Evolutionary conservation across 116 monocot genomes (phyloP), one percentile per base, ranked within the genome.

Genomic region (Cymodocea nodosa): DNA sequence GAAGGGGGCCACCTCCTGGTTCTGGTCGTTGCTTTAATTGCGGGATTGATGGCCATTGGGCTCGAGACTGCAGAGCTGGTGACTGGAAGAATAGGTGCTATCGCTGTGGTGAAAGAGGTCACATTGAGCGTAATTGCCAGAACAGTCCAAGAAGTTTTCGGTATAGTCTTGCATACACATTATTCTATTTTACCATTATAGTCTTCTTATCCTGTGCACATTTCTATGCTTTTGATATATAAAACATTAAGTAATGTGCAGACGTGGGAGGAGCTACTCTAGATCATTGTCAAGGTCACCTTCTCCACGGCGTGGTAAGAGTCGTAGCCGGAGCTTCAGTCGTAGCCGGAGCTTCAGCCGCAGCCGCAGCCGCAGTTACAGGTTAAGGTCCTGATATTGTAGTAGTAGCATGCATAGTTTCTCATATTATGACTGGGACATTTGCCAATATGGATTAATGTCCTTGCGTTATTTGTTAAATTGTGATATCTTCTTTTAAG

Each of bases 81-180:
- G 97, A 98, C 69, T 98, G 97, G 97, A 98, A 91, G 70, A 91
- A 91, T 78, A 91, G 82, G 67, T 98, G 97, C 61, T 98, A 98
- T 76, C 88, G 91, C 9, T 98, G 97, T 79, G 97, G 97, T 23
- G 97, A 84, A 58, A 83, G 97, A 67, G 97, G 91, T 50, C 89
- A 98, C 66, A 91, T 98, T 56, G 97, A 98, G 74, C 83, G 84
- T 56, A 88, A 89, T 63, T 98, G 97, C 59, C 87, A 91, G 71
- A 98, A 98, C 63, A 91, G 84, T 72, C 97, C 97, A 11, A 98
- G 84, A 63, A 88, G 60, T 59, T 57, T 84, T 9, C 81, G 60
- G 97, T 88, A 73, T 15, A 44, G n/a, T 56, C 37, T 16, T 51
- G 52, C 22, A 37, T 11, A 7, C 52, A 24, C 44, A 56, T 51